Base-by-base conservation (phyloP, 495 filamentous ascomycete species). In the Chaetomium cochliodes region DNA sequence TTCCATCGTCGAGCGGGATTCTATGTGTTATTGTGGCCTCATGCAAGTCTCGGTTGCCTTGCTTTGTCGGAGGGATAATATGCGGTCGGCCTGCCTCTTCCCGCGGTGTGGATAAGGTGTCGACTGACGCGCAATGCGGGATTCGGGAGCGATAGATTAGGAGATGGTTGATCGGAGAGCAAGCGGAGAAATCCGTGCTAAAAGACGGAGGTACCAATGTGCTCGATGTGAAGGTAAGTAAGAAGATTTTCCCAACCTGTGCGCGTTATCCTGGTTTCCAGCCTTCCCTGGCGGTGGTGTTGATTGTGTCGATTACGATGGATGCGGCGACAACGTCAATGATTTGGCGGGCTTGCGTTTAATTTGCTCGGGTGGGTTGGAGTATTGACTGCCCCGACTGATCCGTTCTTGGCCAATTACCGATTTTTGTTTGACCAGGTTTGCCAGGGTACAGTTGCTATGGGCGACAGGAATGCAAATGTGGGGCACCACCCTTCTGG, bases 31-130 rank as follows among this genome's bases (percentile, higher is more conserved):
- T 65, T 51, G 62, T 20, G 41, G 20, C 53, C 26, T 62, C 63
- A 73, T 73, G 57, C 69, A 64, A 69, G 58, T 58, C 41, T 64
- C 59, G 30, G 30, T 44, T 47, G 52, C n/a, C 15, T 28, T 60
- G 46, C 2, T 50, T 53, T 42, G 25, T 47, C 3, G 57, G 28
- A 28, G 44, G 51, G 56, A 50, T 49, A 60, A 58, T 26, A 33
- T 60, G 30, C 6, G 42, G 18, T 6, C n/a, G 4, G 42, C 63
- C 5, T 55, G 30, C 56, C 30, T 37, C 33, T 12, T 54, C 20
- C 26, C 28, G 37, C 15, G 7, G 15, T 20, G 44, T 47, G 44
- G 44, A 47, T 47, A 12, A 47, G 39, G 57, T 26, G 13, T 58
- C 0, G 22, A 30, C n/a, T 37, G 26, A 9, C 51, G 60, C 15